Base-by-base conservation (phyloP, 1,284 basidiomycete genomes). In the Prillingera fragicola region DNA sequence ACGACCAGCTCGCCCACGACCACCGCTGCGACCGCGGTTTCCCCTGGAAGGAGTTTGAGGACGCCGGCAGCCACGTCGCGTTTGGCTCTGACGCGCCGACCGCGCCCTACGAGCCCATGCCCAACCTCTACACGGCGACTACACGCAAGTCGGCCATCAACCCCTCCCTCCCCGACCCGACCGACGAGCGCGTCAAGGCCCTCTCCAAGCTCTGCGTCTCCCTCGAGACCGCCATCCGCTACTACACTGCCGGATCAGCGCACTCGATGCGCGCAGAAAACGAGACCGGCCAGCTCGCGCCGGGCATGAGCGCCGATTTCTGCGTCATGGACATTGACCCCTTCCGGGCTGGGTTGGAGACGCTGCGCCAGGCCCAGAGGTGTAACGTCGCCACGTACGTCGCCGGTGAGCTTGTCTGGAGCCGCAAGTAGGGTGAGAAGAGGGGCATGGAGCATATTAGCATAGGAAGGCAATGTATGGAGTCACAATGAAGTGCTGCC, bases 51-150 rank as follows among this genome's bases (percentile, higher is more conserved):
- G 60, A 62, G 34, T 62, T 56, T 31, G 45, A 41, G 25, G 52
- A 59, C 10, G 48, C 52, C 26, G 36, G 36, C 15, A 22, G 53
- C 12, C 32, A 52, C 5, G 48, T 64, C 23, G 62, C 62, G 10
- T 58, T 64, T 21, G 62, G 62, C 3, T 54, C 52, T 0, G 62
- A 64, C 41, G 55, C 58, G 0, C 62, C 62, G 8, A 57, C 56
- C 4, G 55, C 60, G 9, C 62, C 60, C 1, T 50, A 62, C 42
- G 45, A 56, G 31, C 26, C 50, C 28, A 34, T 60, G 13, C 60
- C 62, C 0, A 59, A 58, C 38, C 14, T 64, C 17, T 62, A 60
- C 35, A 59, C 57, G 1, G 62, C 62, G 6, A 62, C 60, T 3
- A 64, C 59, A 4, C 50, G 52, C 10, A 43, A 51, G 35, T 52